Evolutionary conservation across 441 rosid species (phyloP).

Genomic region (Erodium texanum): DNA sequence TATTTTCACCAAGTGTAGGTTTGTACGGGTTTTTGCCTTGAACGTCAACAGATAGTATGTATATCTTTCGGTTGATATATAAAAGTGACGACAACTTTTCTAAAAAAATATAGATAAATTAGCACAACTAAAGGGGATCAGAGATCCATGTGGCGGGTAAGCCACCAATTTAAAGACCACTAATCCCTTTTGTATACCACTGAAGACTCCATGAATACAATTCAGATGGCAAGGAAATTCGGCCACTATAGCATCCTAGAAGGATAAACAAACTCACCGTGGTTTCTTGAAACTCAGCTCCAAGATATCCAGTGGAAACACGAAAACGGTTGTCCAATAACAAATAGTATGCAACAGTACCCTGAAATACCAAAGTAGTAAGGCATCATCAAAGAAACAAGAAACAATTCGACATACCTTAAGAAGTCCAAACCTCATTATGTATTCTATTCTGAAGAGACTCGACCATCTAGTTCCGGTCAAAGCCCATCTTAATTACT

Average conservation of each 20-base stretch:
- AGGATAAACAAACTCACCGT: constrained; percentile 36
- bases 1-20: no score
- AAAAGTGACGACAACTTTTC: no score
- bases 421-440: constrained; percentile 54
- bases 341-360: constrained; percentile 86
- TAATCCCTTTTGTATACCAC: background rate
- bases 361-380: constrained; percentile 43
- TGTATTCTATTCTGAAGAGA: constrained; percentile 75
- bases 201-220: background rate
- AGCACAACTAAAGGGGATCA: no score
- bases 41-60: no score
- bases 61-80: no score
- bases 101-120: no score
- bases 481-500: constrained; percentile 73
- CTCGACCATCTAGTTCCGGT: constrained; percentile 63
- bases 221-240: background rate
- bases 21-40: no score
- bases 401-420: background rate
- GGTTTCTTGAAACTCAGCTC: constrained; percentile 92
- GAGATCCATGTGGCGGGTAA: no score
- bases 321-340: constrained; percentile 86
- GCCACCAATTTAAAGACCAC: no score
- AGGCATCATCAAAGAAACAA: constrained; percentile 10
- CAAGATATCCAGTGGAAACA: constrained; percentile 90
- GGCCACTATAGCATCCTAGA: background rate